Percentiles rank a stretch among this genome's conserved stretches.
Conservation (phyloP, 164 flowering plant species). For the Litsea cubeba region DNA sequence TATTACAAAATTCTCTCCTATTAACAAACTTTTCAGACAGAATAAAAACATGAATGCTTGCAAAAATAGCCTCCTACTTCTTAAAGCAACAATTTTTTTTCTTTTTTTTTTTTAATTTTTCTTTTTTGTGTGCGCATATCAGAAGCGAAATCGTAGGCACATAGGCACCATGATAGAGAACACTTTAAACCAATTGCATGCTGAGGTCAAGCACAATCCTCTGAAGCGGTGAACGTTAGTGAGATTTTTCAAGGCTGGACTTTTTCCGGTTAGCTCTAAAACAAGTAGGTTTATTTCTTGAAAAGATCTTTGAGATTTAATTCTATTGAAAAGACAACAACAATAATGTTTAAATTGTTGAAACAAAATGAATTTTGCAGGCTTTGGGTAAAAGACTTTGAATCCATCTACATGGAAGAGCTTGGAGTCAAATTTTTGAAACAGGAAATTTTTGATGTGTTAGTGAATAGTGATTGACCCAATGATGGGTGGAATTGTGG, state of each 20-base stretch:
- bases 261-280: conserved; percentile 66
- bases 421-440: conserved; percentile 53
- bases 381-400: conserved; percentile 65
- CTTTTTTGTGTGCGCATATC: no score
- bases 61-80: no score
- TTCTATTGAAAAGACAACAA: conserved; percentile 1
- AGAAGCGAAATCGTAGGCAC: no score
- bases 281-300: conserved; percentile 46
- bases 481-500: conserved; percentile 87
- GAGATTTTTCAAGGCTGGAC: conserved; percentile 51
- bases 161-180: no score
- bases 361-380: conserved; percentile 29
- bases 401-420: conserved; percentile 66
- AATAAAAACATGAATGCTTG: no score
- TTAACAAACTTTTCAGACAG: no score
- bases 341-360: no score
- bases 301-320: neutral
- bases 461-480: conserved; percentile 60
- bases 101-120: no score
- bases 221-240: conserved; percentile 53
- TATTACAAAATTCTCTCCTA: no score
- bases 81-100: no score
- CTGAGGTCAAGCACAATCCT: conserved; percentile 30
- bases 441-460: conserved; percentile 49
- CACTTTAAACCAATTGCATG: conserved; percentile 31